Evolutionary conservation across 1,139 yeast species (phyloP).

Genomic region (Saccharomyces hybrid): DNA sequence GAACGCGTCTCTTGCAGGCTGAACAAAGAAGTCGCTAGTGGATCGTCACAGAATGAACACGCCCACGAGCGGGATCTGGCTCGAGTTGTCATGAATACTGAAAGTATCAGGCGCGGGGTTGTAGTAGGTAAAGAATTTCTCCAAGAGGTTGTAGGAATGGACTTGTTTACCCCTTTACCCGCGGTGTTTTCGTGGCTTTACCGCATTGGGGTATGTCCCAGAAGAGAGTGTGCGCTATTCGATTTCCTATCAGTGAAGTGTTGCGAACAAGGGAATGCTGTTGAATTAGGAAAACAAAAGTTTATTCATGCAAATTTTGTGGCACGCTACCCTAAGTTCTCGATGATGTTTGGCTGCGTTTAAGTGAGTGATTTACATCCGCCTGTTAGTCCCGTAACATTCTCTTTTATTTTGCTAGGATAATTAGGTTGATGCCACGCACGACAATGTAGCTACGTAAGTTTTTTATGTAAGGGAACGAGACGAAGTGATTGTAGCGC

Average conservation of each 20-base stretch:
- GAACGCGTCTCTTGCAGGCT: background rate
- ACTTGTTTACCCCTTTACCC: background rate
- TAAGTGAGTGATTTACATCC: background rate
- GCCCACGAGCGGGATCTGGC: background rate
- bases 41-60: background rate
- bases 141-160: background rate
- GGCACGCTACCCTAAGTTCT: background rate
- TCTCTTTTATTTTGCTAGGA: background rate
- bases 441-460: background rate
- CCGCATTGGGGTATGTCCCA: constrained; percentile 1
- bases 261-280: background rate
- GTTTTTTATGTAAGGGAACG: background rate
- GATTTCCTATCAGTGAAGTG: background rate
- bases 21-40: background rate
- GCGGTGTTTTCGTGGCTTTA: constrained; percentile 1
- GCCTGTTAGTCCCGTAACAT: background rate
- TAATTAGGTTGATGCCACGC: background rate
- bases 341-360: background rate
- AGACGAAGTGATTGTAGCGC: background rate
- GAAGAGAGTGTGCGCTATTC: background rate
- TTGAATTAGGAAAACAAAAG: background rate
- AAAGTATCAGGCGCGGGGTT: background rate
- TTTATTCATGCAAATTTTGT: background rate
- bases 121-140: background rate
- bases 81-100: background rate